Percentiles rank a stretch among this genome's conserved stretches.
These are phyloP conservation scores for Neohortaea acidophila DNA, from an alignment of 495 filamentous ascomycete genomes.

Conservation along the genomic window DNA sequence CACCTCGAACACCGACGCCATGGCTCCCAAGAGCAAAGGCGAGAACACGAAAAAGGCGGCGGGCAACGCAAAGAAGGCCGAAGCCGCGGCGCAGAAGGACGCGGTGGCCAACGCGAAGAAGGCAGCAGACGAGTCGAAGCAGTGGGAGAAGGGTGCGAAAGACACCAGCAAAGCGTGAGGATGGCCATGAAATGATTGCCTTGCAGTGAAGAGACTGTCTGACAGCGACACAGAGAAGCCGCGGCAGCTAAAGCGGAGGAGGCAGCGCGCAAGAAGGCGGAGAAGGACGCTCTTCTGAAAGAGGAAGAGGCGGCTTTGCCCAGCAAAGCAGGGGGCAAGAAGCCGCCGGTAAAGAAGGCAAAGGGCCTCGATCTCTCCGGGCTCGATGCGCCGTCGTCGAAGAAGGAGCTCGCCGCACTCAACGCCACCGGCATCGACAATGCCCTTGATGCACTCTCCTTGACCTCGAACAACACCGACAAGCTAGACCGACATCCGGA, in stretches of 20 bases:
- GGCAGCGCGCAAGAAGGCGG: conserved; percentile 71
- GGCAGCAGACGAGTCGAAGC: conserved; percentile 49
- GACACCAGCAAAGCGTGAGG: conserved; percentile 65
- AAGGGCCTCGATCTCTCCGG: conserved; percentile 52
- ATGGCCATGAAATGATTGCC: no score
- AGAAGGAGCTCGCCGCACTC: conserved; percentile 37
- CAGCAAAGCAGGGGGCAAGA: conserved; percentile 40
- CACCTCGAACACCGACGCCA: neutral
- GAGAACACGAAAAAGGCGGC: conserved; percentile 80
- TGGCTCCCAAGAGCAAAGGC: conserved; percentile 18
- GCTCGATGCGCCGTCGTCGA: conserved; percentile 26
- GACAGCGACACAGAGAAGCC: conserved; percentile 59
- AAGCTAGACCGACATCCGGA: conserved; percentile 82
- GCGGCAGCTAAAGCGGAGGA: conserved; percentile 77
- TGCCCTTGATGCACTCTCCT: conserved; percentile 63
- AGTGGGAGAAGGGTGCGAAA: conserved; percentile 82
- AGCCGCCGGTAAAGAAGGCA: conserved; percentile 52
- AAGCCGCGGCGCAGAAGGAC: conserved; percentile 62
- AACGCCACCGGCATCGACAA: conserved; percentile 81
- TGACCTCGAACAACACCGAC: conserved; percentile 39
- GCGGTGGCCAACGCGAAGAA: conserved; percentile 54
- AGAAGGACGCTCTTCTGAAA: conserved; percentile 64
- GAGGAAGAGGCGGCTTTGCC: conserved; percentile 61
- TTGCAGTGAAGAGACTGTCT: no score
- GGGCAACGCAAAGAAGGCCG: conserved; percentile 87